Evolutionary conservation across 805 yeast genomes (phyloP).

Genomic region (Trichomonascus vanleenenianus): DNA sequence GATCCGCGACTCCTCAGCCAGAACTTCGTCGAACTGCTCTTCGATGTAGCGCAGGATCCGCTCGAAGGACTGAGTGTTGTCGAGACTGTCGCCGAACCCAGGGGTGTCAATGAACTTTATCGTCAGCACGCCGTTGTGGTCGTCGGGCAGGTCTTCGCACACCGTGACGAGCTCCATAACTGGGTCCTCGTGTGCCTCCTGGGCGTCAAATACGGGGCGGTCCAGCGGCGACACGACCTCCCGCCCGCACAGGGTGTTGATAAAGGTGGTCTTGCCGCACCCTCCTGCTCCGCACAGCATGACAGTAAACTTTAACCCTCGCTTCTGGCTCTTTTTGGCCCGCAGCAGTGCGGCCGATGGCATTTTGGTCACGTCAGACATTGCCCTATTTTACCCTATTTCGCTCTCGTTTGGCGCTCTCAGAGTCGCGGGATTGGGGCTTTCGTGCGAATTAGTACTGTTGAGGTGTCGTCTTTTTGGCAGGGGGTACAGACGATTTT

Average conservation of each 20-base stretch:
- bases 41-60: conserved; percentile 56
- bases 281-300: conserved; percentile 91
- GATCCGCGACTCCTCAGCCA: conserved; percentile 72
- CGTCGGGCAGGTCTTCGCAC: conserved; percentile 31
- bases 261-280: conserved; percentile 83
- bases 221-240: conserved; percentile 40
- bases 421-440: too few relatives aligned
- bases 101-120: conserved; percentile 62
- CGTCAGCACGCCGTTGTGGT: conserved; percentile 68
- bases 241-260: conserved; percentile 79
- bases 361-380: conserved; percentile 4
- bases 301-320: conserved; percentile 75
- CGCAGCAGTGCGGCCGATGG: conserved; percentile 33
- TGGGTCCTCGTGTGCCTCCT: conserved; percentile 23
- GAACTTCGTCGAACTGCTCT: conserved; percentile 61
- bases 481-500: not conserved
- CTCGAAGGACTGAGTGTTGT: conserved; percentile 45
- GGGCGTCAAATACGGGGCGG: conserved; percentile 22
- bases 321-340: conserved; percentile 73
- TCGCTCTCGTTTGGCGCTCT: not conserved
- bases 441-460: not conserved
- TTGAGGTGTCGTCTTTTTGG: not conserved
- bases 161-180: conserved; percentile 35
- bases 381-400: not conserved
- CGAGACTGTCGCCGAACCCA: conserved; percentile 71